Evolutionary conservation across 2,329 filamentous ascomycete genomes (phyloP).

Genomic region (Epichloe sp.): DNA sequence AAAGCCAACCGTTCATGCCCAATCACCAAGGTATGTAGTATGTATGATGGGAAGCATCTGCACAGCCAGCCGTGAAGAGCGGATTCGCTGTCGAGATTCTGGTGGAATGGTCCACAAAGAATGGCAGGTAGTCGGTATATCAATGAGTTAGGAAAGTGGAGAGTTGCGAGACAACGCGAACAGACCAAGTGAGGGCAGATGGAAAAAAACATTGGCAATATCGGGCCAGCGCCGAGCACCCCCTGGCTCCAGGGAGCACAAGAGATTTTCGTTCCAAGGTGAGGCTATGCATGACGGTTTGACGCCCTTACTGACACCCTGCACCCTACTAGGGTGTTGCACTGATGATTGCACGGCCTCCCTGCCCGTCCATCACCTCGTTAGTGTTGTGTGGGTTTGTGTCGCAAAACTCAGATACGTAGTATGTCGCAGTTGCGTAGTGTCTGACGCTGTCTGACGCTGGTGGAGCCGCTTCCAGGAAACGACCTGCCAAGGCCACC

Average conservation of each 20-base stretch:
- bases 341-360: not conserved
- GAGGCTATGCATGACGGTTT: not conserved
- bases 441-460: slow-evolving; percentile 5
- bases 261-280: not conserved
- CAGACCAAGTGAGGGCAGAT: not conserved
- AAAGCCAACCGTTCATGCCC: not conserved
- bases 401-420: not conserved
- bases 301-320: not conserved
- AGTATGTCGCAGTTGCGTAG: not conserved
- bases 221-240: not conserved
- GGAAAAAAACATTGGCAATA: not conserved
- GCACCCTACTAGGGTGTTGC: not conserved
- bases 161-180: not conserved
- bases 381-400: not conserved
- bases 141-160: not conserved
- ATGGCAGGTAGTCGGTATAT: not conserved
- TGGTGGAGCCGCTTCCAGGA: not conserved
- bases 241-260: not conserved
- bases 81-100: not conserved
- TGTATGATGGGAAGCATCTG: not conserved
- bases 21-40: not conserved
- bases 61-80: slow-evolving; percentile 3
- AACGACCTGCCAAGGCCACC: not conserved
- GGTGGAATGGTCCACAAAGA: slow-evolving; percentile 1
- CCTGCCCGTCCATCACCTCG: not conserved